phyloP scores from a whole-genome alignment of 1,139 yeast species.

The Saccharomycopsis phalli region DNA sequence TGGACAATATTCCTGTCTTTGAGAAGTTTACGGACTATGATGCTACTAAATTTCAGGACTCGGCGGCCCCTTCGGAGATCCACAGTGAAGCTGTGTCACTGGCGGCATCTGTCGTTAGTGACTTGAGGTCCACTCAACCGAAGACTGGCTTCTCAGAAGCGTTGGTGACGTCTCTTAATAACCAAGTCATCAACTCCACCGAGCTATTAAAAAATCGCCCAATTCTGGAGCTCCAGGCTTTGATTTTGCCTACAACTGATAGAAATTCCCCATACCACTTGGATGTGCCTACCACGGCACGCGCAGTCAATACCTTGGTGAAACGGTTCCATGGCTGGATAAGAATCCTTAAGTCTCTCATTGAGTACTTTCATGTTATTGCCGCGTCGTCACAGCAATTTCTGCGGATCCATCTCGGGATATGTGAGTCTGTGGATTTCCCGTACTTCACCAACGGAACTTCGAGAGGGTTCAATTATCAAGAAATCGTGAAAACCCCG shows the following conservation, averaged over 20 bases:
- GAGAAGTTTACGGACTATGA: too few relatives aligned
- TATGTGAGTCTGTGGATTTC: constrained; percentile 52
- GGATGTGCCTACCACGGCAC: constrained; percentile 10
- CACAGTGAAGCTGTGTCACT: too few relatives aligned
- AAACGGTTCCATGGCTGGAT: constrained; percentile 65
- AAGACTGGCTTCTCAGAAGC: neutral
- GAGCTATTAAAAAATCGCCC: constrained; percentile 2
- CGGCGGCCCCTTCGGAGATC: too few relatives aligned
- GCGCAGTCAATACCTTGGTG: constrained; percentile 22
- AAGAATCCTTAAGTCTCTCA: constrained; percentile 52
- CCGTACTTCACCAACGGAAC: constrained; percentile 35
- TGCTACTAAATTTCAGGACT: too few relatives aligned
- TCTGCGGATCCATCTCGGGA: constrained; percentile 53
- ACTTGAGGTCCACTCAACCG: too few relatives aligned
- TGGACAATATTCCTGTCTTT: too few relatives aligned
- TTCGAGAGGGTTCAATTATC: constrained; percentile 12
- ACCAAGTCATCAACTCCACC: neutral
- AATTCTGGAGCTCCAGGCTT: constrained; percentile 2
- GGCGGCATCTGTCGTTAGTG: too few relatives aligned
- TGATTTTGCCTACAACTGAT: constrained; percentile 13
- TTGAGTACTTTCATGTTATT: constrained; percentile 53
- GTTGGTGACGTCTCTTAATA: neutral
- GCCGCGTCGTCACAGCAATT: constrained; percentile 61
- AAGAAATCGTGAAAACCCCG: constrained; percentile 13
- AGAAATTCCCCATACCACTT: constrained; percentile 14